Base-by-base conservation (phyloP, 2,329 filamentous ascomycete genomes). In the Colletotrichum sp. region DNA sequence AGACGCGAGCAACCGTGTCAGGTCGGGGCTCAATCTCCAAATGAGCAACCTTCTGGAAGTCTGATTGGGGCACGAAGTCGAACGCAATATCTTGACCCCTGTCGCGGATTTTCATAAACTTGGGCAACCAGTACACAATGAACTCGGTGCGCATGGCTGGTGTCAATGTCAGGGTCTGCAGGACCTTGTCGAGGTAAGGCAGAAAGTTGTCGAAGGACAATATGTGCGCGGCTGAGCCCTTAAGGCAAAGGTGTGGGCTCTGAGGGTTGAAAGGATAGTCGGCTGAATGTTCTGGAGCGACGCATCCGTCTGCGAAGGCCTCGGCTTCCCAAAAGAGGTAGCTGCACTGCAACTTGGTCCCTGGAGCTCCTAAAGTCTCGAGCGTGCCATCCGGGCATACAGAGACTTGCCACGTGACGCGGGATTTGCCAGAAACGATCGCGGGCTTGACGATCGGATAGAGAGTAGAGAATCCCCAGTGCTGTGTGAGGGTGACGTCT, bases 61-160 rank as follows among this genome's bases (percentile, higher is more conserved):
- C 32, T 10, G 24, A 78, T 24, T 65, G 36, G 18, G 57, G 28
- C 7, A 74, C 39, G 79, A 81, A 62, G 78, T 78, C 2, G 28
- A 79, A 71, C 9, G 36, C 62, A 28, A 78, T 70, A 8, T 68
- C 44, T 4, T 64, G 57, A 6, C 65, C 57, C 6, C 55, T 21
- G 13, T 66, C 32, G n/a, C 72, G 70, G 34, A 75, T 67, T 4
- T 49, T 30, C n/a, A 39, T 57, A 16, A 78, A 74, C 16, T 72
- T 52, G 15, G 73, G 77, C 5, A 77, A 44, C 78, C 77, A 79
- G 62, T 71, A 67, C 2, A 77, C 59, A 26, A 77, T 69, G 64
- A 79, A 78, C 13, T 77, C 76, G 39, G 76, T 72, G 6, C 71
- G 65, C 78, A 79, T 79, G 5, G 69, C 69, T 3, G 72, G 32